A percentile compares a stretch with the other conserved stretches of the same genome.
Evolutionary conservation across 2,329 filamentous ascomycete species (phyloP).

Genomic region (Calycina herbarum): DNA sequence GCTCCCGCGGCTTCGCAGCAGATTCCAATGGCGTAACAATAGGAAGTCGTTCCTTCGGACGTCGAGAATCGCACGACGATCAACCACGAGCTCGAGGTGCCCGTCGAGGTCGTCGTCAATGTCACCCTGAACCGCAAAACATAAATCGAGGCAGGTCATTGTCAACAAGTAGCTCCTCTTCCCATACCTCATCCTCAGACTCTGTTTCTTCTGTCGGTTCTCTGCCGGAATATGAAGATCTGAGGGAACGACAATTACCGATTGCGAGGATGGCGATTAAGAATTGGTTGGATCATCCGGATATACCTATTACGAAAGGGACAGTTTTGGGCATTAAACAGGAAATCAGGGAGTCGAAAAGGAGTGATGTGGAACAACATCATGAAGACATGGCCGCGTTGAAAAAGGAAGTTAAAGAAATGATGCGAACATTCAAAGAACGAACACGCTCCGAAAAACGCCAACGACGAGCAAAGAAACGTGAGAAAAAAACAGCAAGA

Average conservation of each 20-base stretch:
- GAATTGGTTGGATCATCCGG: constrained; percentile 51
- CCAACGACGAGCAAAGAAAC: constrained; percentile 34
- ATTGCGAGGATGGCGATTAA: constrained; percentile 46
- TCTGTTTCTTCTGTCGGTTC: constrained; percentile 49
- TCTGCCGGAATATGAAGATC: constrained; percentile 53
- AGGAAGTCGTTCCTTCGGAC: constrained; percentile 24
- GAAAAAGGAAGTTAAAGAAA: constrained; percentile 46
- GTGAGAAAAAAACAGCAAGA: constrained; percentile 16
- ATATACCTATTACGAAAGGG: constrained; percentile 49
- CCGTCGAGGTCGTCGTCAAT: constrained; percentile 8
- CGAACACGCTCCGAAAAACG: constrained; percentile 41
- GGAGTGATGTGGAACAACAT: constrained; percentile 10
- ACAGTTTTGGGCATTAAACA: constrained; percentile 45
- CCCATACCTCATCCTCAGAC: constrained; percentile 37
- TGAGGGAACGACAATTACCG: constrained; percentile 50
- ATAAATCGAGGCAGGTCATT: constrained; percentile 19
- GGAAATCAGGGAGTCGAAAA: constrained; percentile 46
- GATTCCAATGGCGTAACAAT: constrained; percentile 26
- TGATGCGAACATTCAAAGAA: constrained; percentile 47
- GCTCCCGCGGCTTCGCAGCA: constrained; percentile 26
- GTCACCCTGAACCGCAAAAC: constrained; percentile 10
- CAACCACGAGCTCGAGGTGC: constrained; percentile 12
- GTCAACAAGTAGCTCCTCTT: constrained; percentile 29
- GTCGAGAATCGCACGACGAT: constrained; percentile 15
- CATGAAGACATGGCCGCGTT: constrained; percentile 41